Percentiles rank a stretch among this genome's conserved stretches.
phyloP scores from a whole-genome alignment of 768 basidiomycete species.

The Psilocybe cubensis region DNA sequence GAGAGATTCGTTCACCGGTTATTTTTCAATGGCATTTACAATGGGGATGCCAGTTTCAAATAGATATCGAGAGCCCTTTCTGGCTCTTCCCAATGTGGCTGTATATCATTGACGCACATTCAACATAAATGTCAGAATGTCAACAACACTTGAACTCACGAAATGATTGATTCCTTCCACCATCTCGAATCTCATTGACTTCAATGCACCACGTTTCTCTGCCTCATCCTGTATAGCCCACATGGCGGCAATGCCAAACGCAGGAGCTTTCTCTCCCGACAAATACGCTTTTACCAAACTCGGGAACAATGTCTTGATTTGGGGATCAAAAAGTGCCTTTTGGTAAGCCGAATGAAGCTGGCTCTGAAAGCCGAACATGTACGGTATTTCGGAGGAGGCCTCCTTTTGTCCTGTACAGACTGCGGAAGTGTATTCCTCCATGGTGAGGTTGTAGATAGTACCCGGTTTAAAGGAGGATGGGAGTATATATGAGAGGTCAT shows the following conservation, averaged over 20 bases:
- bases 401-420: not conserved
- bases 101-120: not conserved
- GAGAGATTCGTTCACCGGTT: no score
- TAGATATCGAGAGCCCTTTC: no score
- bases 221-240: conserved; percentile 1
- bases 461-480: not conserved
- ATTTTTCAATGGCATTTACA: no score
- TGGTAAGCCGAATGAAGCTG: not conserved
- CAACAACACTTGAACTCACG: not conserved
- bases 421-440: not conserved
- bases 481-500: not conserved
- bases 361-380: not conserved
- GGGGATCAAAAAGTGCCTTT: not conserved
- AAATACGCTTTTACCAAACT: not conserved
- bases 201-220: not conserved
- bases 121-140: not conserved
- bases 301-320: not conserved
- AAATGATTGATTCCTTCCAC: conserved; percentile 1
- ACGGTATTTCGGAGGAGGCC: not conserved
- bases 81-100: conserved; percentile 1
- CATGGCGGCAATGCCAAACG: not conserved
- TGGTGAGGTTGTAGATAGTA: not conserved
- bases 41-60: no score
- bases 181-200: not conserved
- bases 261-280: not conserved